phyloP scores from a whole-genome alignment of 225 moss, liverwort and hornwort species.

The Pseudisothecium myosuroides region DNA sequence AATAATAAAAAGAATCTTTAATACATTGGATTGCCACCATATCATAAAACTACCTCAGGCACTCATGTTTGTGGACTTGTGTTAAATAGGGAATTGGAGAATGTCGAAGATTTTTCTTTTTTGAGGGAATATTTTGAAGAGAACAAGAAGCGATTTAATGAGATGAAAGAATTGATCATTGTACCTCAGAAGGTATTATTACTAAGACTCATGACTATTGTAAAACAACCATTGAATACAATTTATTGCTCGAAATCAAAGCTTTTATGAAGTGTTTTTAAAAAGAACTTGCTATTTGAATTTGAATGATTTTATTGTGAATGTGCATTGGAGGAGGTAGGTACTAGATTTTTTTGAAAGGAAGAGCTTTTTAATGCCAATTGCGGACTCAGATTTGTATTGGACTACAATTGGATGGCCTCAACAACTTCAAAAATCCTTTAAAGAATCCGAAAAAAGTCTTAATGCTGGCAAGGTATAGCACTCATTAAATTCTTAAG shows the following conservation, averaged over 20 bases:
- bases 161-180: conserved; percentile 20
- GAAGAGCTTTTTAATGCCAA: conserved; percentile 21
- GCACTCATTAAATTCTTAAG: background rate
- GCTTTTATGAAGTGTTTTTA: background rate
- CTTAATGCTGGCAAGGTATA: conserved; percentile 6
- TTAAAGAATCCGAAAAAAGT: conserved; percentile 10
- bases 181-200: conserved; percentile 9
- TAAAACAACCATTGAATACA: background rate
- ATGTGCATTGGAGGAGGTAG: background rate
- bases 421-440: conserved; percentile 21
- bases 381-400: conserved; percentile 8
- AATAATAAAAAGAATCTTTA: background rate
- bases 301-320: background rate
- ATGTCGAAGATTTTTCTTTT: conserved; percentile 21
- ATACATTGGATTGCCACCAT: background rate
- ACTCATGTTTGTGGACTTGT: background rate
- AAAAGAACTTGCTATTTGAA: background rate
- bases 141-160: conserved; percentile 7
- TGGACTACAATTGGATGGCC: conserved; percentile 52
- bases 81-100: background rate
- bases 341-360: conserved; percentile 38
- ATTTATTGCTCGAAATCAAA: background rate
- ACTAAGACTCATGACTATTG: background rate
- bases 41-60: no score
- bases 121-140: conserved; percentile 7